Base-by-base conservation (phyloP, 1,284 basidiomycete species). In the Melampsora occidentalis region DNA sequence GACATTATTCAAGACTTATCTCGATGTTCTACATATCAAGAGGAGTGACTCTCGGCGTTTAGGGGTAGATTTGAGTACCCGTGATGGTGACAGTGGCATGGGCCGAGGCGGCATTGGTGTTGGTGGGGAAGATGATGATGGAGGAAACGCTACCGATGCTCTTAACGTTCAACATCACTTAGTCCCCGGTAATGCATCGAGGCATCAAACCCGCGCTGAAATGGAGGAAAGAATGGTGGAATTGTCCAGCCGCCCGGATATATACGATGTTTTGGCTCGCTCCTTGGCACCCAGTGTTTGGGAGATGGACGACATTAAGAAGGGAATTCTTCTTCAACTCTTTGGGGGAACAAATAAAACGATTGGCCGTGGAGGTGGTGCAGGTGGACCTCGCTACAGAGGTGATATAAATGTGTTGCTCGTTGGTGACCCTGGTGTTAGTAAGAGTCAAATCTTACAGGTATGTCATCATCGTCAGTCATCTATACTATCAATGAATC, bases 251-350 rank as follows among this genome's bases (percentile, higher is more conserved):
- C 85, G 89, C 68, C 88, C 89, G 2, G 94, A 97, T 83, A 86
- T 97, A 57, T 99, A 99, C 83, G 92, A 96, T 4, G 84, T 93
- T 53, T 86, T 99, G 1, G 86, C 95, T 16, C 86, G 91, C 42
- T 93, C 91, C 1, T 87, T 99, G 78, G 96, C 96, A 0, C 97
- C 96, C 10, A 92, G 90, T 35, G 96, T 99, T 80, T 98, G 93
- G 90, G 93, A 94, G 83, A 91, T 98, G 92, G 95, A 99, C 57
- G 96, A 99, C 81, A 93, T 99, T 78, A 99, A 99, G 85, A 98
- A 98, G 85, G 96, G 97, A 0, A 96, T 99, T 75, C 83, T 99
- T 67, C 85, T 99, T 39, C 96, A 98, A 84, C 85, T 99, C 33
- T 98, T 99, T 84, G 97, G 96, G 6, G 96, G 96, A 0, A 97